These are phyloP conservation scores for Pythium brachiatum DNA, from an alignment of 352 stramenopile genomes.

Conservation along the genomic window DNA sequence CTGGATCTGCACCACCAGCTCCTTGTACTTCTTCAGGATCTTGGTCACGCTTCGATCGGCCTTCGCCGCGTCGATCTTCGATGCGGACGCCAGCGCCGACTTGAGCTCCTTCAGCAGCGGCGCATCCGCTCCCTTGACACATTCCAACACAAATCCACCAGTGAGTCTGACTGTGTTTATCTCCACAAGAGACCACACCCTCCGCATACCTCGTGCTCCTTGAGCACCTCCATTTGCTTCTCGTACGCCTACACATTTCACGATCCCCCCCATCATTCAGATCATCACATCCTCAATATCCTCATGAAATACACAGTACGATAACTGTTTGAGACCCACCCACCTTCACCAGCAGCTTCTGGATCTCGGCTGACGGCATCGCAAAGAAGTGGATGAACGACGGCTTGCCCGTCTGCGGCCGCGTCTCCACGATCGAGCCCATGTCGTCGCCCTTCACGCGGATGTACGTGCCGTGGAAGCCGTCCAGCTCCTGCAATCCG, in stretches of 20 bases:
- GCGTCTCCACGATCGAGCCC: slow-evolving; percentile 81
- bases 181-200: background rate
- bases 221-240: slow-evolving; percentile 80
- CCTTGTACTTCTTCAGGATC: slow-evolving; percentile 68
- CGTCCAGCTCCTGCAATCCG: slow-evolving; percentile 79
- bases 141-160: background rate
- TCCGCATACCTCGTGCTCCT: slow-evolving; percentile 58
- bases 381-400: slow-evolving; percentile 85
- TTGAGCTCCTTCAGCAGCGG: slow-evolving; percentile 70
- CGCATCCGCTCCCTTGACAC: slow-evolving; percentile 23
- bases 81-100: slow-evolving; percentile 44
- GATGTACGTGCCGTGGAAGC: slow-evolving; percentile 76
- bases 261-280: background rate
- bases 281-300: too few species aligned
- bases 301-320: too few species aligned
- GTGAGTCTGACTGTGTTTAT: background rate
- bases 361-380: slow-evolving; percentile 64
- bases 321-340: too few species aligned
- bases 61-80: slow-evolving; percentile 61
- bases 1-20: slow-evolving; percentile 65
- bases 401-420: slow-evolving; percentile 61
- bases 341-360: slow-evolving; percentile 63
- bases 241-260: slow-evolving; percentile 50
- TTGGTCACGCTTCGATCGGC: slow-evolving; percentile 66
- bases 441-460: slow-evolving; percentile 82